A percentile compares a stretch with the other conserved stretches of the same genome.
phyloP scores from a whole-genome alignment of 345 rosid species.

The Camelina laxa region DNA sequence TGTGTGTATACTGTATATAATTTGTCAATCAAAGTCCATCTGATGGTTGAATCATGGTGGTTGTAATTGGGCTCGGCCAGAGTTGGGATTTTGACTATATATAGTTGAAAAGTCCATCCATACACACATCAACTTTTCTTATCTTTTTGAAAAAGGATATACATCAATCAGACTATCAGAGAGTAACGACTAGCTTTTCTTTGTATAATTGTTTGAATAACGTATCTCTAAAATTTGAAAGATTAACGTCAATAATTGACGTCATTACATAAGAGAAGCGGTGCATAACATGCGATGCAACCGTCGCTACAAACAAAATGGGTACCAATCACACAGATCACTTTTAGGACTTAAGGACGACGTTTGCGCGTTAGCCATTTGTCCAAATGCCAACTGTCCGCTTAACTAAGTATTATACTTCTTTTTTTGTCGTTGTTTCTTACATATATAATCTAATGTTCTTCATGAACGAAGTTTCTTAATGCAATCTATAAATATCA shows the following conservation, averaged over 20 bases:
- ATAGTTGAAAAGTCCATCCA: no score
- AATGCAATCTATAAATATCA: neutral
- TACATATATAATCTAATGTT: neutral
- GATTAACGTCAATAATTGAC: no score
- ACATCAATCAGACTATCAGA: neutral
- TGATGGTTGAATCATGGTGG: no score
- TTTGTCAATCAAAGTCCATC: no score
- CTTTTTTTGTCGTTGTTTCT: neutral
- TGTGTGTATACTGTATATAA: neutral
- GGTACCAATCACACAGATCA: neutral
- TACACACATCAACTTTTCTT: no score
- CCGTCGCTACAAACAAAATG: neutral
- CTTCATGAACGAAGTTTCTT: neutral
- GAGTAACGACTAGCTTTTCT: no score
- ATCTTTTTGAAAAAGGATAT: no score
- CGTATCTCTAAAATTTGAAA: no score
- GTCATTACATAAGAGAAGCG: neutral
- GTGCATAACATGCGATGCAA: neutral
- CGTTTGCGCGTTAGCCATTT: neutral
- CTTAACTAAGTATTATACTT: neutral
- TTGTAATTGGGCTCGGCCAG: no score
- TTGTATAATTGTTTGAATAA: no score
- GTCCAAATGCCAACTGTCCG: neutral
- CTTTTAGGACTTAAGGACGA: neutral
- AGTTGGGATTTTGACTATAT: no score